These are phyloP conservation scores for Capronia coronata DNA, from an alignment of 2,329 filamentous ascomycete genomes.

Conservation along the genomic window DNA sequence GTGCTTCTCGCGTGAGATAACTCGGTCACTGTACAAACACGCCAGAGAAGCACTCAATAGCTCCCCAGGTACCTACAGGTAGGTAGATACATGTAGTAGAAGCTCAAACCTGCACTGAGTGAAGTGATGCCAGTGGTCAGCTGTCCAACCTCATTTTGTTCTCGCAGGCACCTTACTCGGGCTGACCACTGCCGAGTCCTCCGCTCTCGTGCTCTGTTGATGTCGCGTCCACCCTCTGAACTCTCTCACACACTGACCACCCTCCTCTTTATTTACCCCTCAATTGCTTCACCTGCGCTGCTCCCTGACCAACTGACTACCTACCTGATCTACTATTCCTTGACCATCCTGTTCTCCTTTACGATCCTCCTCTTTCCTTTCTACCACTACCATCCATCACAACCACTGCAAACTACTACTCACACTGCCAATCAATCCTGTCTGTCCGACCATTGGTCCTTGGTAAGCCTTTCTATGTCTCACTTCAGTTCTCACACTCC, in stretches of 20 bases:
- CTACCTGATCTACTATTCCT: background rate
- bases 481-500: no score
- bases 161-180: no score
- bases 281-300: conserved; percentile 14
- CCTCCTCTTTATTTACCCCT: conserved; percentile 13
- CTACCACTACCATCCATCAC: conserved; percentile 5
- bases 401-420: conserved; percentile 3
- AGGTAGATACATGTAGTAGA: no score
- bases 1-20: conserved; percentile 25
- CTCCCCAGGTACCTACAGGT: background rate
- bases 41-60: no score
- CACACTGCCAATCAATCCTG: conserved; percentile 7
- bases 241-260: background rate
- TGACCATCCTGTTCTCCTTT: conserved; percentile 2
- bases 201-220: background rate
- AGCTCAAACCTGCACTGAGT: no score
- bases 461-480: conserved; percentile 10
- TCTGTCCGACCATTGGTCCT: conserved; percentile 13
- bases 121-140: no score
- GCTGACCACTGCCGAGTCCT: background rate
- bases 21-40: background rate
- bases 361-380: background rate
- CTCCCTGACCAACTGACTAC: background rate
- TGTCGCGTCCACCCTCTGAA: background rate
- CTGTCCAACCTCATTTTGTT: no score